phyloP scores from a whole-genome alignment of 805 yeast genomes.

The Scheffersomyces lignosus region DNA sequence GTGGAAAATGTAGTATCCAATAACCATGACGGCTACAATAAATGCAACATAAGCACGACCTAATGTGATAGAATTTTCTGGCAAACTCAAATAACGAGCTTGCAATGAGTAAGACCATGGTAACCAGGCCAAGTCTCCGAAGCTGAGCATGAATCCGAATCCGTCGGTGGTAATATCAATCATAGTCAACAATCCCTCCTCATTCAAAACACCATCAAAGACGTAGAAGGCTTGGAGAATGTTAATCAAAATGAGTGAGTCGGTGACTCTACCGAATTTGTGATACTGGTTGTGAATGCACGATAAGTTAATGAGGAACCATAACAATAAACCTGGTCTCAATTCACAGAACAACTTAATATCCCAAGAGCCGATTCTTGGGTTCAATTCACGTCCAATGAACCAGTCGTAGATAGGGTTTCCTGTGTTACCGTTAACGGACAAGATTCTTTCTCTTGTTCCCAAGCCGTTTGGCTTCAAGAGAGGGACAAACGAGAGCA shows the following conservation, averaged over 20 bases:
- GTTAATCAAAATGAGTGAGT: conserved; percentile 70
- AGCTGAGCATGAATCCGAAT: conserved; percentile 92
- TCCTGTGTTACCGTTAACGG: conserved; percentile 85
- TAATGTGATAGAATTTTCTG: conserved; percentile 52
- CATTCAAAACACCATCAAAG: conserved; percentile 89
- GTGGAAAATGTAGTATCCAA: conserved; percentile 83
- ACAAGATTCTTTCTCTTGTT: conserved; percentile 69
- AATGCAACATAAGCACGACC: conserved; percentile 39
- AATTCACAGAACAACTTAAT: conserved; percentile 90
- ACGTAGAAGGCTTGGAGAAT: conserved; percentile 77
- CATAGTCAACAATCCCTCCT: conserved; percentile 88
- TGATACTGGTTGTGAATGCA: conserved; percentile 81
- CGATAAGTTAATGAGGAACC: conserved; percentile 77
- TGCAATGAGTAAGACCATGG: conserved; percentile 92
- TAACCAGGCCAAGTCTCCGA: conserved; percentile 90
- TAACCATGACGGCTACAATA: conserved; percentile 49
- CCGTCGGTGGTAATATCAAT: conserved; percentile 97
- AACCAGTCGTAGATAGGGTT: conserved; percentile 85
- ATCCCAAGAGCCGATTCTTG: conserved; percentile 82
- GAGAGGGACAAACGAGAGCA: conserved; percentile 65
- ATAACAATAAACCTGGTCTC: conserved; percentile 89
- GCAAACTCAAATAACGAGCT: conserved; percentile 71
- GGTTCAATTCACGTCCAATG: conserved; percentile 94
- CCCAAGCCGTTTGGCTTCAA: conserved; percentile 48
- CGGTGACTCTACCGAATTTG: conserved; percentile 56